Evolutionary conservation across 129 eudicot species (phyloP), one percentile per base, ranked within the genome.

Genomic region (Flaveria robusta): DNA sequence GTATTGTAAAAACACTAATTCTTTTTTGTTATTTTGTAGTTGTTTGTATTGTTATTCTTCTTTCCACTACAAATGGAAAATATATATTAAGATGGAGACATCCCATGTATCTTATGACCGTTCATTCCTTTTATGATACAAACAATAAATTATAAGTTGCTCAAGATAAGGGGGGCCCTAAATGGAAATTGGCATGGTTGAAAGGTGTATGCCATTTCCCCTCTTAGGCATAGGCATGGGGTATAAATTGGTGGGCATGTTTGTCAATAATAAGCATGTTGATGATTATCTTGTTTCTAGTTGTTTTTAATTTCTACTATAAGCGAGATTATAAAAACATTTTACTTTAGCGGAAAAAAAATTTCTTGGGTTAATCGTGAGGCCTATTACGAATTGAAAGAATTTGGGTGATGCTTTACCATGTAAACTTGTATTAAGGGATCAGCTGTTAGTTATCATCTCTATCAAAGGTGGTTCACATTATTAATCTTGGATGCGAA

Each of bases 101-200:
- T 76, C 74, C 74, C 74, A 76, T 76, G 66, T 51, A 76, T 76
- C 74, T 66, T 51, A 37, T 50, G 18, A 65, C 74, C 74, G 37
- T 76, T 66, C 67, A 76, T 66, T 66, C 55, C 51, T 49, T 37
- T 68, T 66, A 9, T 31, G 65, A 54, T 76, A 34, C 73, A 66
- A 31, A 31, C 47, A 76, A 51, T 66, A 66, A 51, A 18, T 58
- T 58, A 10, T 37, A 66, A 66, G 4, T 34, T 51, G 24, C 19
- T 76, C 74, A 66, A 37, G 80, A 76, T 76, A 66, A 51, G 73
- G 54, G 80, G 80, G 65, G 0, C 74, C 80, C 45, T 74, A 22
- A 51, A 51, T 13, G 74, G 34, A 37, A 76, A 50, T 12, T 51
- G 39, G 39, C 29, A 76, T 22, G 66, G 54, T 50, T 76, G 37